Evolutionary conservation across 305 asterid species (phyloP).

Genomic region (Solanum hybrid): DNA sequence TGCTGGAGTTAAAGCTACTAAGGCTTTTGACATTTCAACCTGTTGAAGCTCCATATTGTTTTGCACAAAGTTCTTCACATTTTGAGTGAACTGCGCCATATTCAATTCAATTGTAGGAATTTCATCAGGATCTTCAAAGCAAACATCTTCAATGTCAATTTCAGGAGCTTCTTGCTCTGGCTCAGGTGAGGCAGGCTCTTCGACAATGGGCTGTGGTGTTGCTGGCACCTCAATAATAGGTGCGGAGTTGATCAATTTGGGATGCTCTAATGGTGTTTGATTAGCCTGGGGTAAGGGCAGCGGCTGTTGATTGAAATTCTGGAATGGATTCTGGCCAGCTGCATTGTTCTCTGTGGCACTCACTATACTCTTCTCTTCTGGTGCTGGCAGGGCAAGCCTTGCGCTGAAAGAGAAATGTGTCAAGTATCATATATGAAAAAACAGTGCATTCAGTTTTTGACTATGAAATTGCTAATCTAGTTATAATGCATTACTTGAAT

Average conservation of each 20-base stretch:
- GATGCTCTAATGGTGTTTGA: constrained; percentile 15
- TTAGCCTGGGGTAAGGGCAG: constrained; percentile 42
- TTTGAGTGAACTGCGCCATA: constrained; percentile 74
- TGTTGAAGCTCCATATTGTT: constrained; percentile 52
- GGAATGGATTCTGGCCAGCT: constrained; percentile 34
- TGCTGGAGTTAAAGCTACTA: constrained; percentile 76
- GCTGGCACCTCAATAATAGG: constrained; percentile 38
- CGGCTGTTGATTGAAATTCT: constrained; percentile 37
- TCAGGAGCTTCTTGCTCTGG: constrained; percentile 32
- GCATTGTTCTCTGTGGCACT: constrained; percentile 32
- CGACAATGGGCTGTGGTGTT: constrained; percentile 33
- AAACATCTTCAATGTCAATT: constrained; percentile 54
- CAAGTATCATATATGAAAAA: background rate
- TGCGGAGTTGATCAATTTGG: constrained; percentile 29
- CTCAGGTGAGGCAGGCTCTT: constrained; percentile 73
- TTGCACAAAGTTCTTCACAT: constrained; percentile 56
- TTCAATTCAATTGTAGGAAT: constrained; percentile 85
- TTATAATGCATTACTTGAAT: background rate
- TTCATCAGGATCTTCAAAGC: constrained; percentile 64
- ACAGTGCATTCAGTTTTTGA: background rate
- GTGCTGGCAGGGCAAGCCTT: constrained; percentile 92
- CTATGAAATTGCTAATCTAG: background rate
- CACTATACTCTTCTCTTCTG: constrained; percentile 63
- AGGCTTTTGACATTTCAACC: constrained; percentile 74
- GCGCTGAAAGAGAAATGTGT: constrained; percentile 47